A percentile compares a stretch with the other conserved stretches of the same genome.
phyloP scores from a whole-genome alignment of 2,329 filamentous ascomycete genomes.

The Tolypocladium guangdongense region DNA sequence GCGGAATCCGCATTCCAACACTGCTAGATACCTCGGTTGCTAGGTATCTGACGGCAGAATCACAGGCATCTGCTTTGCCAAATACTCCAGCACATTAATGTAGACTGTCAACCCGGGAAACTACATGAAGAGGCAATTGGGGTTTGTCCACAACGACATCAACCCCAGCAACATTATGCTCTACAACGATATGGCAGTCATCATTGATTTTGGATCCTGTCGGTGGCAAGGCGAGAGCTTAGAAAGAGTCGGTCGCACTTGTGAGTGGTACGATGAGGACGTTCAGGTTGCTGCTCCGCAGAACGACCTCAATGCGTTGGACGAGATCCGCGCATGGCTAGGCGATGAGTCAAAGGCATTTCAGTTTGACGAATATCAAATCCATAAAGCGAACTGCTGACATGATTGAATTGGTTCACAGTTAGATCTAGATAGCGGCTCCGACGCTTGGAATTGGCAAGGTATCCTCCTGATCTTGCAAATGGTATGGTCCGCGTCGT shows the following conservation, averaged over 20 bases:
- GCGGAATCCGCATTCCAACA: slow-evolving; percentile 8
- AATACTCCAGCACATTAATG: slow-evolving; percentile 4
- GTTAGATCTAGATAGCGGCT: neutral
- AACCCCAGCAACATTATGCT: slow-evolving; percentile 23
- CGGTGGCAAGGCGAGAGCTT: slow-evolving; percentile 4
- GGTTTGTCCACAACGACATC: slow-evolving; percentile 24
- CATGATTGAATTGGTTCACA: neutral
- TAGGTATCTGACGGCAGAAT: slow-evolving; percentile 5
- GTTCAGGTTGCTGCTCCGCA: neutral
- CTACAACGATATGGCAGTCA: slow-evolving; percentile 16
- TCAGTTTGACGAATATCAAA: neutral
- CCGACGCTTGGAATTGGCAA: too few relatives aligned
- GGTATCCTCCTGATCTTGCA: too few relatives aligned
- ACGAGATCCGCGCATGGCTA: slow-evolving; percentile 4
- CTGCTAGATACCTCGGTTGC: slow-evolving; percentile 9
- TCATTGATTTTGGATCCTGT: slow-evolving; percentile 26
- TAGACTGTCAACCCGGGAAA: slow-evolving; percentile 1
- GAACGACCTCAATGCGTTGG: slow-evolving; percentile 5
- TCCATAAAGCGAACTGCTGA: neutral
- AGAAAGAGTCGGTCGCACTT: slow-evolving; percentile 3
- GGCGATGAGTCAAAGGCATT: slow-evolving; percentile 1
- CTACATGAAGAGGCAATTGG: slow-evolving; percentile 8
- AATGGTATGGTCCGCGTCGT: too few relatives aligned
- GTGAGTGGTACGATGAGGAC: slow-evolving; percentile 5
- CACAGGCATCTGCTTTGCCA: slow-evolving; percentile 5